A percentile compares a stretch with the other conserved stretches of the same genome.
Evolutionary conservation across 2,329 filamentous ascomycete species (phyloP).

Genomic region (Fusarium virguliforme): DNA sequence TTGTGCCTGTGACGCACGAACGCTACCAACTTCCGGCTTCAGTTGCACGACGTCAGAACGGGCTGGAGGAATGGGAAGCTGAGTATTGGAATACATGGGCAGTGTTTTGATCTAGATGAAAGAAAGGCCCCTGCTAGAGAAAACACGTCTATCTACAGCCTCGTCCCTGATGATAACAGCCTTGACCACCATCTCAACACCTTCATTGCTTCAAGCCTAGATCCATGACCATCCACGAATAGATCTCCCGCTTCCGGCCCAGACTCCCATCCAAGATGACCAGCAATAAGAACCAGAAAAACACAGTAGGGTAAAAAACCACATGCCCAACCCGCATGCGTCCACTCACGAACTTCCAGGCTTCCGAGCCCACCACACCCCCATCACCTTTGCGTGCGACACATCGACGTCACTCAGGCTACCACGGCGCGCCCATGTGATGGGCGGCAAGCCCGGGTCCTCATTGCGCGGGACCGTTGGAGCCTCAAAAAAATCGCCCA

Average conservation of each 20-base stretch:
- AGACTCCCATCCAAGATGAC: neutral
- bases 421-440: slow-evolving; percentile 39
- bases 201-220: neutral
- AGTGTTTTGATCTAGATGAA: neutral
- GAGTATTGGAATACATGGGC: neutral
- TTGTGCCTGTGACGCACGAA: slow-evolving; percentile 41
- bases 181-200: neutral
- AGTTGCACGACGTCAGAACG: slow-evolving; percentile 2
- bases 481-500: slow-evolving; percentile 27
- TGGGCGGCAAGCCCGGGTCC: slow-evolving; percentile 43
- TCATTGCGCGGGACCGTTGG: slow-evolving; percentile 15
- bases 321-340: slow-evolving; percentile 18
- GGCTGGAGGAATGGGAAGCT: neutral
- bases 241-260: neutral
- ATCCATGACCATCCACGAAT: neutral
- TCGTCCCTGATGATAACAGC: neutral
- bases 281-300: neutral
- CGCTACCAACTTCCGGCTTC: slow-evolving; percentile 23
- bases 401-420: slow-evolving; percentile 39
- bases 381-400: slow-evolving; percentile 32
- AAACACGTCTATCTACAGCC: neutral
- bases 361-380: slow-evolving; percentile 20
- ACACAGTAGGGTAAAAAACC: neutral
- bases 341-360: slow-evolving; percentile 17
- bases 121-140: neutral